Evolutionary conservation across 2,329 filamentous ascomycete genomes (phyloP).

Genomic region (Alternaria arbusti): DNA sequence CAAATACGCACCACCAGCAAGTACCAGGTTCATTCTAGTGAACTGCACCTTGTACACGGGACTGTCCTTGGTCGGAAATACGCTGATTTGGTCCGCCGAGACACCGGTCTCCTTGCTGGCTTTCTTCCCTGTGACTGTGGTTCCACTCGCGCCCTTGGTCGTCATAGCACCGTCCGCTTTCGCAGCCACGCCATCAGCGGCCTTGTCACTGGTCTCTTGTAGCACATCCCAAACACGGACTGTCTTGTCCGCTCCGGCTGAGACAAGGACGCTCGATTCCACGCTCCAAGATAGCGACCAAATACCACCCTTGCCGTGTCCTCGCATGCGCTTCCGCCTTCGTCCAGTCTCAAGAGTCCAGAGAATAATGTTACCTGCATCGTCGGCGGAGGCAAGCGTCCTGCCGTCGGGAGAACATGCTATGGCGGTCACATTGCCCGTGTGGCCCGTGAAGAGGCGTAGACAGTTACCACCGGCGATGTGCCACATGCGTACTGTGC

Average conservation of each 20-base stretch:
- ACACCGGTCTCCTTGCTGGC: slow-evolving; percentile 89
- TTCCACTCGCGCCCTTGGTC: slow-evolving; percentile 56
- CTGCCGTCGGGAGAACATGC: slow-evolving; percentile 88
- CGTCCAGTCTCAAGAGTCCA: slow-evolving; percentile 92
- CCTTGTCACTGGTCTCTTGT: slow-evolving; percentile 66
- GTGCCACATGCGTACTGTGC: slow-evolving; percentile 97
- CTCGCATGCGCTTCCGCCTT: slow-evolving; percentile 88
- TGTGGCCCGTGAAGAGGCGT: slow-evolving; percentile 90
- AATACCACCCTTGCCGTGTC: slow-evolving; percentile 91
- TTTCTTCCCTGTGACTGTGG: slow-evolving; percentile 62
- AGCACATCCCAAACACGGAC: slow-evolving; percentile 93
- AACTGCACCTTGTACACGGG: slow-evolving; percentile 93
- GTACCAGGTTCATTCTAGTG: slow-evolving; percentile 91
- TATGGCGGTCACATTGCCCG: slow-evolving; percentile 82
- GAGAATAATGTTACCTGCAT: slow-evolving; percentile 86
- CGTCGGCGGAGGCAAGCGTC: slow-evolving; percentile 88
- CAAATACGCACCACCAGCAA: slow-evolving; percentile 78
- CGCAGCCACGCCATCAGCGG: slow-evolving; percentile 56
- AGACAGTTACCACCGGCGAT: slow-evolving; percentile 86
- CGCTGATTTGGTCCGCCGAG: slow-evolving; percentile 90
- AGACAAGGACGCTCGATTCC: slow-evolving; percentile 88
- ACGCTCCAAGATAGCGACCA: slow-evolving; percentile 93
- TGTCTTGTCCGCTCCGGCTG: slow-evolving; percentile 88
- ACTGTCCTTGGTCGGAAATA: slow-evolving; percentile 94
- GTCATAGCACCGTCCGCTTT: slow-evolving; percentile 62